Base-by-base conservation (phyloP, 306 rosid species). In the Lotus japonicus region DNA sequence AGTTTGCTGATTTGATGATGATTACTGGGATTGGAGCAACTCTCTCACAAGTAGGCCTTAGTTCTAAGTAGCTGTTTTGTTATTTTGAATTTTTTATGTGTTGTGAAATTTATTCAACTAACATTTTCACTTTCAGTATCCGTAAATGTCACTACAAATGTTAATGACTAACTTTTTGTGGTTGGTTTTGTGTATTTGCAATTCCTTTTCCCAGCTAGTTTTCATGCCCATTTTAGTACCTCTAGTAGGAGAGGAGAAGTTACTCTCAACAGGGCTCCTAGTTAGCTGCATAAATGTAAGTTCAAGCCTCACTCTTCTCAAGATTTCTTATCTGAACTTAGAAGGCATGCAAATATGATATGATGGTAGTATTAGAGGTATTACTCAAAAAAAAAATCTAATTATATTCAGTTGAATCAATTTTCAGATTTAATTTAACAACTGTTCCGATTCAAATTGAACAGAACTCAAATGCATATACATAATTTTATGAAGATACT, bases 1-100 rank as follows among this genome's bases (percentile, higher is more conserved):
- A 94, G 80, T 90, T 72, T 55, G 97, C 98, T 12, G 97, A 88
- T 82, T 42, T 90, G 71, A 41, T 94, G 89, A 83, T 94, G 58
- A 76, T 88, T 44, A 2, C 42, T 0, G 97, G 95, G 58, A 65
- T 84, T 69, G 77, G 89, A 66, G 90, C 82, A 26, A 77, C 97
- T 39, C 12, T 86, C 28, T 61, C 91, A 66, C 98, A 90, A 83
- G 98, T 86, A 76, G 3, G 79, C 64, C 65, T 5, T 21, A 74
- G 54, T 71, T 49, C 51, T 66, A 70, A 43, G 4, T 66, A 31
- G 4, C 17, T 21, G 9, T 19, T 28, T 4, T 60, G n/a, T 69
- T 46, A 21, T 6, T 36, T n/a, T n/a, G n/a, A n/a, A n/a, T n/a
- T n/a, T n/a, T n/a, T 45, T 8, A 69, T 58, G 6, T 64, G 45